Evolutionary conservation across 1,284 basidiomycete species (phyloP).

Genomic region (Coniferiporia sulphurascens): DNA sequence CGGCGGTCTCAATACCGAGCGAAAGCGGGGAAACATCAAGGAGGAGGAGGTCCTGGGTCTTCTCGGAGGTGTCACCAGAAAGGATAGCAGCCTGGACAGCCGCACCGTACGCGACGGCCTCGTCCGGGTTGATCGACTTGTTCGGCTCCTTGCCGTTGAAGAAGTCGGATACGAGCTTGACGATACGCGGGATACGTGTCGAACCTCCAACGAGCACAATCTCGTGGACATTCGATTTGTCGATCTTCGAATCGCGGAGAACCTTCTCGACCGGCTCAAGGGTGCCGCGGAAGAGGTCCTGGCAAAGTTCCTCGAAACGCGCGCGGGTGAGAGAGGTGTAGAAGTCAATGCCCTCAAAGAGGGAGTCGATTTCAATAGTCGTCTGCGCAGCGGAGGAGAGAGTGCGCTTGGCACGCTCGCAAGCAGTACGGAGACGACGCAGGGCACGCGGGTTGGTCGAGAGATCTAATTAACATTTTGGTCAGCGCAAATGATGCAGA

Average conservation of each 20-base stretch:
- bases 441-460: conserved; percentile 92
- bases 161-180: conserved; percentile 98
- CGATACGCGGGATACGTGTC: conserved; percentile 97
- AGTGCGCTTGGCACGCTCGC: conserved; percentile 98
- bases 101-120: conserved; percentile 99
- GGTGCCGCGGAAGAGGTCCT: conserved; percentile 95
- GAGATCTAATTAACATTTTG: conserved; percentile 52
- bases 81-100: conserved; percentile 99
- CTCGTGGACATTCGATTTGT: conserved; percentile 93
- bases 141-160: conserved; percentile 97
- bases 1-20: conserved; percentile 97
- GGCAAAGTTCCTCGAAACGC: conserved; percentile 97
- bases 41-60: conserved; percentile 94
- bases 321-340: conserved; percentile 98
- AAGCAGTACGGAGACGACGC: conserved; percentile 95
- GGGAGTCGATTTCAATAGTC: conserved; percentile 96
- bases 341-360: conserved; percentile 98
- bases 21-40: conserved; percentile 97
- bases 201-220: conserved; percentile 98
- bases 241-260: conserved; percentile 96
- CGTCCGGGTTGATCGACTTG: conserved; percentile 99
- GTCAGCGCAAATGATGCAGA: conserved; percentile 17
- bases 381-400: conserved; percentile 97
- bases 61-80: conserved; percentile 96
- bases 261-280: conserved; percentile 99